Evolutionary conservation across 257 asterid genomes (phyloP).

Genomic region (Lavandula angustifolia): DNA sequence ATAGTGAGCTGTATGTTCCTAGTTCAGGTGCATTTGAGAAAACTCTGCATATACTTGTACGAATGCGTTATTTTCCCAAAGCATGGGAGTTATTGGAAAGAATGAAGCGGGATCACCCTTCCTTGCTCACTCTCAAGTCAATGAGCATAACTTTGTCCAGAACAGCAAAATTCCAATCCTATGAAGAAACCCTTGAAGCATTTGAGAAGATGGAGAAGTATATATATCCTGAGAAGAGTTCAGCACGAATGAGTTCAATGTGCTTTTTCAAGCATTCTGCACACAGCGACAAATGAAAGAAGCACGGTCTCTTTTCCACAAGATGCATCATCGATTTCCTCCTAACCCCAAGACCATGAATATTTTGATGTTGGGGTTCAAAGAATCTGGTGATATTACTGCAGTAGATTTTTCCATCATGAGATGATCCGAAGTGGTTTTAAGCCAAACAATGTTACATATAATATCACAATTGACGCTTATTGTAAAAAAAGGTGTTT

Average conservation of each 20-base stretch:
- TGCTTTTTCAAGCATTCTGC: slow-evolving; percentile 83
- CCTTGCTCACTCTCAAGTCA: slow-evolving; percentile 75
- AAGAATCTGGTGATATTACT: slow-evolving; percentile 78
- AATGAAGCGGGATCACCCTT: slow-evolving; percentile 54
- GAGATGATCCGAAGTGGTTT: slow-evolving; percentile 92
- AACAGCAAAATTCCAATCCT: slow-evolving; percentile 72
- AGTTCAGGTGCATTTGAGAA: slow-evolving; percentile 87
- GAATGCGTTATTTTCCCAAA: slow-evolving; percentile 86
- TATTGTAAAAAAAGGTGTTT: slow-evolving; percentile 74
- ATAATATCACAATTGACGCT: slow-evolving; percentile 67
- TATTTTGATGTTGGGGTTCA: slow-evolving; percentile 84
- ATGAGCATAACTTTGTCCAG: slow-evolving; percentile 88
- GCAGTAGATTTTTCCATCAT: slow-evolving; percentile 86
- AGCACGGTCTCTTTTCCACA: slow-evolving; percentile 77
- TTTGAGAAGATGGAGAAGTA: slow-evolving; percentile 76
- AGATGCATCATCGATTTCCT: slow-evolving; percentile 58
- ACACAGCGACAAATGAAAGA: slow-evolving; percentile 87
- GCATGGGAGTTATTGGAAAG: slow-evolving; percentile 76
- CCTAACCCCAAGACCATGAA: slow-evolving; percentile 86
- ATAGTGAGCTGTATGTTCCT: slow-evolving; percentile 49
- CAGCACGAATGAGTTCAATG: slow-evolving; percentile 73
- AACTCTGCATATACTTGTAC: slow-evolving; percentile 79
- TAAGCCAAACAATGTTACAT: slow-evolving; percentile 63
- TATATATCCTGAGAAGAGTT: slow-evolving; percentile 53
- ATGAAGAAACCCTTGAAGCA: slow-evolving; percentile 72